phyloP scores from a whole-genome alignment of 208 protist species.

The Herpetomonas samuelpessoai region DNA sequence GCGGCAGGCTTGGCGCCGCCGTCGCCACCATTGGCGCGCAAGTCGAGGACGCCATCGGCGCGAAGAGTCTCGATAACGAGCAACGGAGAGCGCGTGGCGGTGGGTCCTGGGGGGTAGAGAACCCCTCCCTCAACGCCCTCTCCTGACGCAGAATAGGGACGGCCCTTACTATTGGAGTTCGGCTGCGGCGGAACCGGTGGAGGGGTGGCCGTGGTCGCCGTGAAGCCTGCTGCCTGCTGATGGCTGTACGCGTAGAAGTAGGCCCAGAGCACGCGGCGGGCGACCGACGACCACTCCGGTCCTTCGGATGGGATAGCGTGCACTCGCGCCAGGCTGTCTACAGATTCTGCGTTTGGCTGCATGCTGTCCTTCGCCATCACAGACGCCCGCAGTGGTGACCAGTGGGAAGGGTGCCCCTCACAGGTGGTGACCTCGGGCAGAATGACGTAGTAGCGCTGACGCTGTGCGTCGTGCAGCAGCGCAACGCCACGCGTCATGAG shows the following conservation, averaged over 20 bases:
- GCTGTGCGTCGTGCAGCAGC: conserved; percentile 27
- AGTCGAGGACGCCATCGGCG: conserved; percentile 27
- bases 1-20: conserved; percentile 7
- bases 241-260: conserved; percentile 64
- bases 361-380: background rate
- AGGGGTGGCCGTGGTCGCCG: background rate
- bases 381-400: background rate
- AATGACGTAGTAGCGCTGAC: conserved; percentile 32
- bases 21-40: background rate
- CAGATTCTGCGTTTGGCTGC: too few species aligned
- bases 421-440: conserved; percentile 2
- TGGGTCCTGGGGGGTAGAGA: background rate
- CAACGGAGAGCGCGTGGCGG: conserved; percentile 1
- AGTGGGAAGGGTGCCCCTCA: background rate
- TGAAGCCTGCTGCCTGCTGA: conserved; percentile 3
- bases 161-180: background rate
- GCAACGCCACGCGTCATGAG: conserved; percentile 30
- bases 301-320: conserved; percentile 15
- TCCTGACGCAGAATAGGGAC: background rate
- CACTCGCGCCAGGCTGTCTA: conserved; percentile 3
- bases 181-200: background rate
- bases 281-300: conserved; percentile 12
- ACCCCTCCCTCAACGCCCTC: background rate
- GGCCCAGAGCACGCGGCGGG: conserved; percentile 43
- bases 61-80: conserved; percentile 29